A percentile compares a stretch with the other conserved stretches of the same genome.
phyloP scores from a whole-genome alignment of 495 filamentous ascomycete genomes.

The Tetracladium marchalianum region DNA sequence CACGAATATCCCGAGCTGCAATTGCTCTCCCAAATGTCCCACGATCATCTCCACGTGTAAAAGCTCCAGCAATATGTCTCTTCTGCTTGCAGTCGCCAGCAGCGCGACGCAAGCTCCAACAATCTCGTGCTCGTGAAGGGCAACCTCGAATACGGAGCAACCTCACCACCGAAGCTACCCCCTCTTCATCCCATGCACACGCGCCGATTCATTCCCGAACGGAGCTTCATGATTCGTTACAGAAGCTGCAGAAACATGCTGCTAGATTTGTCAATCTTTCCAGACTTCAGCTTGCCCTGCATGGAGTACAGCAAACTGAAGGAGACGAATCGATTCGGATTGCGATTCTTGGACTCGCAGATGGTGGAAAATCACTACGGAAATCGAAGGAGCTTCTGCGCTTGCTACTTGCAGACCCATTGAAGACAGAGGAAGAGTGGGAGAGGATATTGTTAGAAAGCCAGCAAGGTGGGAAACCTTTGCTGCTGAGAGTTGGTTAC shows the following conservation, averaged over 20 bases:
- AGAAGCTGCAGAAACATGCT: constrained; percentile 49
- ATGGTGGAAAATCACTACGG: constrained; percentile 23
- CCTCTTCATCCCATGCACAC: background rate
- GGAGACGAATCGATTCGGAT: constrained; percentile 60
- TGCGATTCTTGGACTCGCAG: constrained; percentile 40
- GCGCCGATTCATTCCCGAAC: constrained; percentile 21
- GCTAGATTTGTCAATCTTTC: constrained; percentile 61
- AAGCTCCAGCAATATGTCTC: constrained; percentile 16
- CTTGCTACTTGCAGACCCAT: constrained; percentile 68
- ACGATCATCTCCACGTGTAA: background rate
- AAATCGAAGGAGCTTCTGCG: constrained; percentile 51
- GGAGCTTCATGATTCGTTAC: constrained; percentile 49
- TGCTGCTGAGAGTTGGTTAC: constrained; percentile 34
- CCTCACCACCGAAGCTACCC: background rate
- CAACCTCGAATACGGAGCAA: constrained; percentile 6
- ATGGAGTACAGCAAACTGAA: constrained; percentile 57
- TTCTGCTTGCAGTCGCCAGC: constrained; percentile 9
- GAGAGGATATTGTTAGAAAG: constrained; percentile 51
- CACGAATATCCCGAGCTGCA: constrained; percentile 13
- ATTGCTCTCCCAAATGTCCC: constrained; percentile 12
- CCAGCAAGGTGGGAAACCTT: constrained; percentile 28
- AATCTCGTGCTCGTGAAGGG: background rate
- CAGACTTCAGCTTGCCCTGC: constrained; percentile 68
- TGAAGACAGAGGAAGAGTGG: constrained; percentile 55
- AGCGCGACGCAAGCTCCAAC: background rate